phyloP scores from a whole-genome alignment of 2,329 filamentous ascomycete genomes.

The Davidsoniella neocaledoniae region DNA sequence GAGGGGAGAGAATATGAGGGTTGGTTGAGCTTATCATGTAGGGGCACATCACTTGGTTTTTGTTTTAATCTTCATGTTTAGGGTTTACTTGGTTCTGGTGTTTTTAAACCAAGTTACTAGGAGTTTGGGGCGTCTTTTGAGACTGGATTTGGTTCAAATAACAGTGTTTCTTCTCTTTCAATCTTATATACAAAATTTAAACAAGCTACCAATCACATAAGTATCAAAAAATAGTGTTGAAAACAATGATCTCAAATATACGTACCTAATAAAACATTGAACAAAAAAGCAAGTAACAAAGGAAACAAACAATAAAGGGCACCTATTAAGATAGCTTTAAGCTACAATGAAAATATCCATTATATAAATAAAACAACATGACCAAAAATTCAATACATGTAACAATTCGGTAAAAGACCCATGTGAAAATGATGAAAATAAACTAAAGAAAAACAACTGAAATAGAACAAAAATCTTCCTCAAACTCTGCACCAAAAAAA shows the following conservation, averaged over 20 bases:
- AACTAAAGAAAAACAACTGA: too few species aligned
- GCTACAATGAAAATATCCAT: too few species aligned
- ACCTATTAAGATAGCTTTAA: background rate
- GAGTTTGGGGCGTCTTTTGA: slow-evolving; percentile 5
- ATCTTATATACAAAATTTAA: background rate
- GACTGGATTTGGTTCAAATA: background rate
- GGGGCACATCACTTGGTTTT: background rate
- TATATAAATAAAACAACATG: too few species aligned
- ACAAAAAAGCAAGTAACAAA: background rate
- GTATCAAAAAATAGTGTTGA: background rate
- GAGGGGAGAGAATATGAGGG: background rate
- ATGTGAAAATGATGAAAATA: too few species aligned
- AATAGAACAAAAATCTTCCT: too few species aligned
- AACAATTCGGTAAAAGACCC: too few species aligned
- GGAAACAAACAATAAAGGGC: background rate
- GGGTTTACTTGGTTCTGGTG: background rate
- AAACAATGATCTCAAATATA: background rate
- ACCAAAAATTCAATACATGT: too few species aligned
- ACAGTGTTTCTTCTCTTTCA: background rate
- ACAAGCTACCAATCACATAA: background rate
- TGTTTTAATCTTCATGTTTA: background rate
- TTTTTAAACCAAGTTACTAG: background rate
- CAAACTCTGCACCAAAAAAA: too few species aligned
- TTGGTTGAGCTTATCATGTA: background rate
- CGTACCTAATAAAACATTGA: background rate